Conservation (phyloP, 2,329 filamentous ascomycete species). For the Parafenestella ontariensis region DNA sequence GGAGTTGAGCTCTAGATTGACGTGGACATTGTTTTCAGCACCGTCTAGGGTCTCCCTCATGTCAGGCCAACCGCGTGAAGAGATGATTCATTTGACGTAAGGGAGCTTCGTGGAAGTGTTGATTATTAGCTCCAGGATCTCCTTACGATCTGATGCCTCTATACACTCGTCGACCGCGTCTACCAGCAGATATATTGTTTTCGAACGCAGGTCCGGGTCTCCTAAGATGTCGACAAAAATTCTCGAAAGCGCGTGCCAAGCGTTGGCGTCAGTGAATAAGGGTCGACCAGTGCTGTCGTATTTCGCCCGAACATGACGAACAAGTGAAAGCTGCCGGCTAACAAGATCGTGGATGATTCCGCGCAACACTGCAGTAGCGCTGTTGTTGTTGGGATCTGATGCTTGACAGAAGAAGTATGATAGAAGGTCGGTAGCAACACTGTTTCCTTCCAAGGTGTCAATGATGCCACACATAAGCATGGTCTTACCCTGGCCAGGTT, state of each 20-base stretch:
- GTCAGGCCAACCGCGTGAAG: too few relatives aligned
- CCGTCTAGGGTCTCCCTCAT: too few relatives aligned
- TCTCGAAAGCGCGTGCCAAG: slow-evolving; percentile 16
- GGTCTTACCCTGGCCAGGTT: slow-evolving; percentile 37
- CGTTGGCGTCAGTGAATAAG: slow-evolving; percentile 15
- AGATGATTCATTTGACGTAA: too few relatives aligned
- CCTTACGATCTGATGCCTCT: background rate
- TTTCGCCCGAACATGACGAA: slow-evolving; percentile 9
- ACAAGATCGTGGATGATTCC: slow-evolving; percentile 55
- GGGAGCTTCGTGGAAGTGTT: too few relatives aligned
- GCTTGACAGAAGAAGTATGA: slow-evolving; percentile 49
- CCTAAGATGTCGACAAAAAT: slow-evolving; percentile 52
- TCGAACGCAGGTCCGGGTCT: slow-evolving; percentile 35
- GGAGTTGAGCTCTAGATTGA: too few relatives aligned
- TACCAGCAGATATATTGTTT: slow-evolving; percentile 12
- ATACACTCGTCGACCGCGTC: slow-evolving; percentile 25
- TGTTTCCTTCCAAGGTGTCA: slow-evolving; percentile 36
- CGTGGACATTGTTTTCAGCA: too few relatives aligned
- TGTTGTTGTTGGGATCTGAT: slow-evolving; percentile 46
- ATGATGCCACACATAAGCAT: slow-evolving; percentile 42
- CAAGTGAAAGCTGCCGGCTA: slow-evolving; percentile 20
- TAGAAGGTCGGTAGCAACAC: slow-evolving; percentile 3
- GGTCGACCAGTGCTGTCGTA: slow-evolving; percentile 1
- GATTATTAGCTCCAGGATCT: background rate
- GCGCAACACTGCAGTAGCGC: slow-evolving; percentile 50